Conservation (phyloP, 768 basidiomycete species). For the Megacollybia marginata region DNA sequence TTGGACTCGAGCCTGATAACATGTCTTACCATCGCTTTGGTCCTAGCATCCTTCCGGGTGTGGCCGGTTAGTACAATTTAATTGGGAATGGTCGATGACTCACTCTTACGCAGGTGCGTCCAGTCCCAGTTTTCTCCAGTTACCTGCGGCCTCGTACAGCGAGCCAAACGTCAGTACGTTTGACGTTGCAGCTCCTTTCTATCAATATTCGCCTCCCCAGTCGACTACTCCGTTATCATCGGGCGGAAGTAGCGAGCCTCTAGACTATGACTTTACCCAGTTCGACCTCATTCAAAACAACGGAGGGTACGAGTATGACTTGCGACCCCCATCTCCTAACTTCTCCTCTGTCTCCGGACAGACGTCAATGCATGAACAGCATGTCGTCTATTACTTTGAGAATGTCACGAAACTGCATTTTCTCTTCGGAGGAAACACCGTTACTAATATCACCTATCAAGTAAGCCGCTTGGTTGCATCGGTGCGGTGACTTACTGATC, state of each 20-base stretch:
- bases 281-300: constrained; percentile 24
- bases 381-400: constrained; percentile 70
- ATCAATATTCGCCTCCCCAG: constrained; percentile 20
- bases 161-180: constrained; percentile 22
- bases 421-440: constrained; percentile 52
- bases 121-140: constrained; percentile 29
- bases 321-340: constrained; percentile 18
- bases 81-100: constrained; percentile 10
- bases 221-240: constrained; percentile 17
- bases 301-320: constrained; percentile 24
- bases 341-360: constrained; percentile 26
- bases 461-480: constrained; percentile 32
- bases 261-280: constrained; percentile 25
- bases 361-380: constrained; percentile 41
- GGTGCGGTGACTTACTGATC: background rate
- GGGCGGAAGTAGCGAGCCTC: constrained; percentile 17
- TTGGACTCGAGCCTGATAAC: constrained; percentile 13
- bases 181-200: constrained; percentile 22
- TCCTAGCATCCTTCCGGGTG: constrained; percentile 26
- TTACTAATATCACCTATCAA: constrained; percentile 58
- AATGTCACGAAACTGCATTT: constrained; percentile 62
- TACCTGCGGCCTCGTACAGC: constrained; percentile 25
- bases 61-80: constrained; percentile 32
- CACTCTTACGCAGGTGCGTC: constrained; percentile 23
- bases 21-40: constrained; percentile 1